Base-by-base conservation (phyloP, 352 stramenopile genomes). In the Pythium myriotylum region DNA sequence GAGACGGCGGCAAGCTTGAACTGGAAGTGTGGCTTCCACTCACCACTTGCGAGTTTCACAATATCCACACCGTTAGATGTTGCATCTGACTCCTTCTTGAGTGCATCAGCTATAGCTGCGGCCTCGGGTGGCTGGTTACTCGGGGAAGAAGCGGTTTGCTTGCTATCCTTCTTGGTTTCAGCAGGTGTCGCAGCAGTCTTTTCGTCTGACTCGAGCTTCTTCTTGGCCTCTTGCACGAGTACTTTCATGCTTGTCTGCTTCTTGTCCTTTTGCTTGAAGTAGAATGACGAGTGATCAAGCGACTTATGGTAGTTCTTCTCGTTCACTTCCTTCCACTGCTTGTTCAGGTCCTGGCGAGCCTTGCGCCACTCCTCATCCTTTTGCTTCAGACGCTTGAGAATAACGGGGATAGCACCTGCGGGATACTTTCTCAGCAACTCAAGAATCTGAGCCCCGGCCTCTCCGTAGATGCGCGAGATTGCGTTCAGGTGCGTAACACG, bases 251-350 rank as follows among this genome's bases (percentile, higher is more conserved):
- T 97, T 32, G 94, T 98, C 17, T 94, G 88, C 65, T 98, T 97
- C 81, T 99, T 99, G 73, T 99, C 98, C 55, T 93, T 97, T 48
- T 98, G 94, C 71, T 98, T 97, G 77, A 99, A 99, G 71, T 99
- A 99, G 58, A 99, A 98, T 29, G 94, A 98, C 23, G 97, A 97
- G 73, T 99, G 97, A 72, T 99, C 98, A 19, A 99, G 80, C 45
- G 88, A 98, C 73, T 98, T 99, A 79, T 99, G 97, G 68, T 99
- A 99, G 65, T 99, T 99, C 56, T 95, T 89, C 66, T 99, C 95
- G 54, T 98, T 96, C 46, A 99, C 80, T 50, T 98, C 94, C 73
- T 98, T 98, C 97, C 97, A 99, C 59, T 94, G 87, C 54, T 96
- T 96, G 74, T 99, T 99, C 26, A 99, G 61, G 59, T 98, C 84